These are phyloP conservation scores for Lolium perenne DNA, from an alignment of 176 grass and related monocot genomes.

Conservation along the genomic window DNA sequence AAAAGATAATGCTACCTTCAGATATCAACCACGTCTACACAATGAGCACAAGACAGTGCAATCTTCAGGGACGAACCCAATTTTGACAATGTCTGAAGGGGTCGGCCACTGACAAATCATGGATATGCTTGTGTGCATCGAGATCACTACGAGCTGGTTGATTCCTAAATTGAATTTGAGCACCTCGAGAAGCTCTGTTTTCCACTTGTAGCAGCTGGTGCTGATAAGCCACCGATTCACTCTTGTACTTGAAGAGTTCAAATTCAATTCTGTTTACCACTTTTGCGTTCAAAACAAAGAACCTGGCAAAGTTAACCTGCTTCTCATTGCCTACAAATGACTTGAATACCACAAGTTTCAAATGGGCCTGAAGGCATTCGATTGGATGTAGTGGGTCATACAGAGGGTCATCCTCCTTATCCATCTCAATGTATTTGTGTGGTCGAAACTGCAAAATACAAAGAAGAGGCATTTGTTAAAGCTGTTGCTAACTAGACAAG, in stretches of 20 bases:
- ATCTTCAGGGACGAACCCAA: no score
- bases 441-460: not conserved
- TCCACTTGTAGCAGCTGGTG: not conserved
- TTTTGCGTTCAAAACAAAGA: not conserved
- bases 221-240: not conserved
- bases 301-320: not conserved
- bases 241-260: not conserved
- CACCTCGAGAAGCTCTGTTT: slow-evolving; percentile 18
- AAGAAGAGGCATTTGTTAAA: not conserved
- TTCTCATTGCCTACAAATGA: not conserved
- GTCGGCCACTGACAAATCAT: not conserved
- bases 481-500: not conserved
- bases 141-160: no score
- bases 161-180: not conserved
- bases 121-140: not conserved
- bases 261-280: slow-evolving; percentile 1
- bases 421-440: not conserved
- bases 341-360: not conserved
- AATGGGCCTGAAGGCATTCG: not conserved
- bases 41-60: no score
- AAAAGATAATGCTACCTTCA: no score
- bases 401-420: not conserved
- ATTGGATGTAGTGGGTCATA: not conserved
- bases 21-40: no score
- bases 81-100: not conserved